These are phyloP conservation scores for Centaurea solstitialis DNA, from an alignment of 129 eudicot genomes.

Conservation along the genomic window DNA sequence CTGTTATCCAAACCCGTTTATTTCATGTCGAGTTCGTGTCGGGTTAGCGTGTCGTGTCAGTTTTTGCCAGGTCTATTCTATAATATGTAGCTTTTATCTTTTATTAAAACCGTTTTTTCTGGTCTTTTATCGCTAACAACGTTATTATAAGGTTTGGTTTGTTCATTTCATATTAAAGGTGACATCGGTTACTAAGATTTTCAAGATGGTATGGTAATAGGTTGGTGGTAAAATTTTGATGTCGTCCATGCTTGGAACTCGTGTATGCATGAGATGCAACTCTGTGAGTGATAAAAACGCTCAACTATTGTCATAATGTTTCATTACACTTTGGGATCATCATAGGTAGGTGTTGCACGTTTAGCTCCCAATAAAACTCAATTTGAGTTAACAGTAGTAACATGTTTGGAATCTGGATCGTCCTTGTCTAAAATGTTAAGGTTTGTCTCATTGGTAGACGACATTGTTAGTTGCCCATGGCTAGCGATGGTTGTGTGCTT, in stretches of 20 bases:
- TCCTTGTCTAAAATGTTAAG: constrained; percentile 31
- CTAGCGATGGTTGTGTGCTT: constrained; percentile 10
- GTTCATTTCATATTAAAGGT: no score
- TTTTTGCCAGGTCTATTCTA: no score
- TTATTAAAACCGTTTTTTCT: neutral
- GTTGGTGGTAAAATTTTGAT: no score
- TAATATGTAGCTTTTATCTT: neutral
- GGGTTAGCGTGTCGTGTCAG: no score
- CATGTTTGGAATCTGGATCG: constrained; percentile 20
- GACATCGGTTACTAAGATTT: no score
- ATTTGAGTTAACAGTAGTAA: constrained; percentile 16
- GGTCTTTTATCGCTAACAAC: neutral
- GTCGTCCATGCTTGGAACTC: constrained; percentile 43
- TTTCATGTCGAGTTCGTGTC: no score
- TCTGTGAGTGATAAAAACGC: constrained; percentile 17
- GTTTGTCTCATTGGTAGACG: neutral
- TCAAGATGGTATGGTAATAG: no score
- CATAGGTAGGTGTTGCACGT: constrained; percentile 43
- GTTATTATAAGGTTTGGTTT: no score
- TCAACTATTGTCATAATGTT: constrained; percentile 23
- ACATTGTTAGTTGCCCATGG: constrained; percentile 34
- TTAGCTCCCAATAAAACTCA: constrained; percentile 38
- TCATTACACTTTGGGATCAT: constrained; percentile 39
- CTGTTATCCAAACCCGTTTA: no score
- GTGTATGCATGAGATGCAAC: constrained; percentile 51